Conservation (phyloP, 2,329 filamentous ascomycete species). For the Whalleya microplaca region DNA sequence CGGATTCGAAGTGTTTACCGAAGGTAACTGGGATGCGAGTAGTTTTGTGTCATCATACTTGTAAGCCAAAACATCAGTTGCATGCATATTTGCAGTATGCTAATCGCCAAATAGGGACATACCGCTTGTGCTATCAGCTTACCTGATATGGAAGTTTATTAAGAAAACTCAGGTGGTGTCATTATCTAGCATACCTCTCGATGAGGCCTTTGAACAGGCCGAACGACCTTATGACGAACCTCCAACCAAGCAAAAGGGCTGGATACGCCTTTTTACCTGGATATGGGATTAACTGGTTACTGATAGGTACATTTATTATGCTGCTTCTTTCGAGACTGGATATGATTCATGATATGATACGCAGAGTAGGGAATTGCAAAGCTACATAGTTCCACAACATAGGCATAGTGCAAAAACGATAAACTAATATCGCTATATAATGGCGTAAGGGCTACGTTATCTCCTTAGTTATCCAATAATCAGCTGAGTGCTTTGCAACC, state of each 20-base stretch:
- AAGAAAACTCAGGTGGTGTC: constrained; percentile 63
- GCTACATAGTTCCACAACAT: not conserved
- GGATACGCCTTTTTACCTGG: constrained; percentile 39
- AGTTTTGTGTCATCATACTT: constrained; percentile 66
- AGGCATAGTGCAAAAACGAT: not conserved
- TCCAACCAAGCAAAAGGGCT: constrained; percentile 32
- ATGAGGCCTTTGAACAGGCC: constrained; percentile 54
- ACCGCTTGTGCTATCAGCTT: constrained; percentile 60
- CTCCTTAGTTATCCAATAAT: too few species aligned
- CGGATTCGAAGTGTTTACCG: constrained; percentile 67
- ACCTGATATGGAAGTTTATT: constrained; percentile 66
- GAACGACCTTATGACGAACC: constrained; percentile 40
- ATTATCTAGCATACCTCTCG: constrained; percentile 55
- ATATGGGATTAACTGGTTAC: constrained; percentile 39
- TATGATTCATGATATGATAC: not conserved
- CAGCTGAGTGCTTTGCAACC: too few species aligned
- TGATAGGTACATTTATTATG: not conserved
- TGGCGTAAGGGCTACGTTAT: too few species aligned
- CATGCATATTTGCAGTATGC: not conserved
- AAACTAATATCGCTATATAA: too few species aligned
- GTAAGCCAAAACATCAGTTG: constrained; percentile 44
- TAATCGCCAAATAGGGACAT: constrained; percentile 52
- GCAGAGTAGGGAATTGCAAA: too few species aligned
- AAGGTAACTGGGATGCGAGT: constrained; percentile 60
- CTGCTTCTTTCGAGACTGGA: not conserved